Base-by-base conservation (phyloP, 129 eudicot genomes). In the Arctium minus region DNA sequence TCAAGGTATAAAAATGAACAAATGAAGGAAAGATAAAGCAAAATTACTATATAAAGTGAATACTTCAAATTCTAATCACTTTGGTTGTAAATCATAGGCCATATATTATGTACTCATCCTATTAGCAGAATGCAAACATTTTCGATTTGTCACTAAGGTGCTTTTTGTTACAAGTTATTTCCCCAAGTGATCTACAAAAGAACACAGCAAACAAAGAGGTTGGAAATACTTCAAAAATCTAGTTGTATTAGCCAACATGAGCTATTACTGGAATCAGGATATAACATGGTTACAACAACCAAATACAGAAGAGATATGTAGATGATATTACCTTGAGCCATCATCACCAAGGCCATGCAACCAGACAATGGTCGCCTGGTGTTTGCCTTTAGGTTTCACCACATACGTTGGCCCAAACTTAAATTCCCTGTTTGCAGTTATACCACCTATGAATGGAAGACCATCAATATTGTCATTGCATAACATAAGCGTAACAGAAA, bases 301-400 rank as follows among this genome's bases (percentile, higher is more conserved):
- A 69, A 32, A n/a, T 11, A 64, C 8, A 38, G 69, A 83, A 42
- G 35, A 40, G 15, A 74, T 76, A 60, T 48, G 3, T 70, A 73
- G 11, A 76, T 75, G 42, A 80, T 11, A 29, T 79, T 88, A 89
- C 97, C 97, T 87, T 40, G 80, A 76, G 27, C 97, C 95, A 81
- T 91, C 88, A 74, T 93, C 95, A 62, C 97, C 95, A 83, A 89
- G 93, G 79, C 97, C 97, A 89, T 93, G 97, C 78, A 93, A 86
- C 95, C 95, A 91, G 33, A 91, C 97, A 39, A 91, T 80, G 67
- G 97, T 93, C 15, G 93, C 95, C 74, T 86, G 92, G 86, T 93
- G 95, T 84, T 83, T 89, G 74, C 93, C 97, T 89, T 91, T 93
- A 44, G 97, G 93, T 84, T 80, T 85, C 74, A 93, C 90, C 36